Base-by-base conservation (phyloP, 1,284 basidiomycete species). In the Chalciporus piperatoides region DNA sequence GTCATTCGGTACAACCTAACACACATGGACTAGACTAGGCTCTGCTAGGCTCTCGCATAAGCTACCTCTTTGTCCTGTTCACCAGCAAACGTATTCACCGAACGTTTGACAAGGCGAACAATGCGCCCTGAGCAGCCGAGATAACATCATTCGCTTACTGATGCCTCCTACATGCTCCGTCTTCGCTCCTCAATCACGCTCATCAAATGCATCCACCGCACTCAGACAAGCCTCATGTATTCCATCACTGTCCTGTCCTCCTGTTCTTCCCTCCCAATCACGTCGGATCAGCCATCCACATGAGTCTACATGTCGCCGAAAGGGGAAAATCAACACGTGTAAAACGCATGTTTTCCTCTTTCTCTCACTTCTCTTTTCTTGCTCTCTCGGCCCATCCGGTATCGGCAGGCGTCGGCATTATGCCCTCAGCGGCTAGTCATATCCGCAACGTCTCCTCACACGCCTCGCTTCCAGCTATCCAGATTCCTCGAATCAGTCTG, bases 321-420 rank as follows among this genome's bases (percentile, higher is more conserved):
- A 42, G 39, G 48, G 50, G 63, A 38, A 58, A 49, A 46, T 49
- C 48, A 54, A 59, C 64, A 62, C 61, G 61, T 64, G 64, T 52
- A 2, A 0, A 14, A 12, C 3, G 61, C 61, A 51, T 62, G 62
- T 61, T 40, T 51, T 41, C 60, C 51, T 47, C 46, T 59, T 63
- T 52, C 42, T 12, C 39, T 41, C n/a, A n/a, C 56, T 48, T 36
- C 47, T 47, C 51, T 55, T 51, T 21, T 47, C 33, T 41, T 33
- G n/a, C 51, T 48, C 44, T 30, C 28, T 45, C 24, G 23, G 38
- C 11, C 42, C 27, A 21, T n/a, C 49, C 33, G 15, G n/a, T 35
- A 35, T 61, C 52, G 45, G 46, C 53, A 60, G 23, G 1, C 35
- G 41, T 59, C 54, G 49, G 48, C 56, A 60, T 44, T n/a, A 8